These are phyloP conservation scores for Lithospermum erythrorhizon DNA, from an alignment of 257 asterid species.

Conservation along the genomic window DNA sequence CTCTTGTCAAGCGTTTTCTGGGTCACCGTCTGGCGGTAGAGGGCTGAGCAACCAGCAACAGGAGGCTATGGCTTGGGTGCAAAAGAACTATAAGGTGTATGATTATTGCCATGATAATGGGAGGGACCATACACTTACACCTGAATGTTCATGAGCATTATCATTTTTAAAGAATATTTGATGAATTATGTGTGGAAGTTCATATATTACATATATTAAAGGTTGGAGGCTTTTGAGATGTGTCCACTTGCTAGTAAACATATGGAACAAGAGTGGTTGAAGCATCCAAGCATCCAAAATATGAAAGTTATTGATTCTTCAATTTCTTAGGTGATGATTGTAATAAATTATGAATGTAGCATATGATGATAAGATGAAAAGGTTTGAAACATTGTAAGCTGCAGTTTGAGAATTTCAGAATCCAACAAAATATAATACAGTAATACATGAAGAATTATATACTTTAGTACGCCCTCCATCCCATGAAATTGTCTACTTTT, in stretches of 20 bases:
- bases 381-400: too few species aligned
- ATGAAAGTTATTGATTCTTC: conserved; percentile 2
- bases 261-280: conserved; percentile 10
- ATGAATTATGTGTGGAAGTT: background rate
- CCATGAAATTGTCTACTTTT: background rate
- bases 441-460: background rate
- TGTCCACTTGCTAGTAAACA: conserved; percentile 13
- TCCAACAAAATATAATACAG: background rate
- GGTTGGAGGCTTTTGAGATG: conserved; percentile 37
- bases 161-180: background rate
- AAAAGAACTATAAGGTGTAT: conserved; percentile 41
- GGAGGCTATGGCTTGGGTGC: conserved; percentile 60
- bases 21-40: conserved; percentile 27
- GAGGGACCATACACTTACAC: conserved; percentile 53
- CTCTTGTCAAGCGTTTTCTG: conserved; percentile 33
- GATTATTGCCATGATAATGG: conserved; percentile 54
- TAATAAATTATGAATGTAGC: background rate
- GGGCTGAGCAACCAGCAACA: conserved; percentile 67
- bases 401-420: too few species aligned
- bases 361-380: background rate
- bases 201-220: background rate
- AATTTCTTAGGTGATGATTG: conserved; percentile 5
- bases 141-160: conserved; percentile 38
- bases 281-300: conserved; percentile 31
- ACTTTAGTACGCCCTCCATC: background rate